Percentiles rank a stretch among this genome's conserved stretches.
phyloP scores from a whole-genome alignment of 2,329 filamentous ascomycete genomes.

The Colletotrichum scovillei region DNA sequence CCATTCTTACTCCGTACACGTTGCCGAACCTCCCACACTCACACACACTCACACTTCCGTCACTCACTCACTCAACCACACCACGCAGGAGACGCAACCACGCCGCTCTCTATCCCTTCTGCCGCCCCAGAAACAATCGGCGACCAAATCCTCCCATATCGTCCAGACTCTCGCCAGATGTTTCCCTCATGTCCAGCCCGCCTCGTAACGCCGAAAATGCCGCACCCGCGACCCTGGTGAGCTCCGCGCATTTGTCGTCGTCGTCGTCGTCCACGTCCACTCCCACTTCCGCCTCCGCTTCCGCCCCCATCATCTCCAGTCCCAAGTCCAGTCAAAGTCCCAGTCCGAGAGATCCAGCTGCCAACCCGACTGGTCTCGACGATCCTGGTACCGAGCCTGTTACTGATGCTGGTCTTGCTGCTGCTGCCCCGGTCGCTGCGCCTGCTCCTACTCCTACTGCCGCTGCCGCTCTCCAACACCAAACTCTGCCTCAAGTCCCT shows the following conservation, averaged over 20 bases:
- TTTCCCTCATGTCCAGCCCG: conserved; percentile 68
- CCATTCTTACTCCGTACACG: conserved; percentile 6
- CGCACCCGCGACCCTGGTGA: conserved; percentile 61
- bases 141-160: conserved; percentile 44
- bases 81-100: conserved; percentile 9
- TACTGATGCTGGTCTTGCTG: conserved; percentile 11
- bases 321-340: conserved; percentile 10
- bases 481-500: conserved; percentile 38
- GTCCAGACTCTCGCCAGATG: conserved; percentile 57
- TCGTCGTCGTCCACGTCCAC: conserved; percentile 1
- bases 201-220: conserved; percentile 64
- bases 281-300: neutral
- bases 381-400: conserved; percentile 9
- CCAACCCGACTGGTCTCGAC: conserved; percentile 7
- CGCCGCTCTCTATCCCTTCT: conserved; percentile 27
- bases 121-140: conserved; percentile 32
- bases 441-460: conserved; percentile 9
- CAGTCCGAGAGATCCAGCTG: conserved; percentile 5
- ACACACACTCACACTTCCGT: conserved; percentile 7
- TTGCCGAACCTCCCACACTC: conserved; percentile 10
- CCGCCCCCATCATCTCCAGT: neutral
- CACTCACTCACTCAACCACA: neutral
- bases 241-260: conserved; percentile 40
- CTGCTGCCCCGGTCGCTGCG: conserved; percentile 8
- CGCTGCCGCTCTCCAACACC: conserved; percentile 9